Conservation (phyloP, 305 asterid species). For the Petunia hybrid region DNA sequence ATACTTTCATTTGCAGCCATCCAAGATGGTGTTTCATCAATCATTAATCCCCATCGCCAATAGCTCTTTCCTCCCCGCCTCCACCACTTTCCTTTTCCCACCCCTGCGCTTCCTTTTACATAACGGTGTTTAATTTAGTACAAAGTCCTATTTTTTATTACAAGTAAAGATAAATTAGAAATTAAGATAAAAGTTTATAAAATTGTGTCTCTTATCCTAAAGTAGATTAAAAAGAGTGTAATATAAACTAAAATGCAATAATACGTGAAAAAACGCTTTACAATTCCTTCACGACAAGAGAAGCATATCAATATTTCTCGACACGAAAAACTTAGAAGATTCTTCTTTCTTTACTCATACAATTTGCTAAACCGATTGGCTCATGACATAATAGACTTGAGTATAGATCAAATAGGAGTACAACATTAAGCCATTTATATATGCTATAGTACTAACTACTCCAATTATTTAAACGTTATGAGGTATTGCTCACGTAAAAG, state of each 20-base stretch:
- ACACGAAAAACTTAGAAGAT: not conserved
- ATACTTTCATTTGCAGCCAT: not conserved
- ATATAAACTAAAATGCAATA: too few species aligned
- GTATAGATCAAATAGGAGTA: not conserved
- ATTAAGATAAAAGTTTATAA: too few species aligned
- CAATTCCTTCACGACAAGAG: not conserved
- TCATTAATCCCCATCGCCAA: not conserved
- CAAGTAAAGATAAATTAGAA: too few species aligned
- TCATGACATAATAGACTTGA: not conserved
- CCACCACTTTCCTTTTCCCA: too few species aligned
- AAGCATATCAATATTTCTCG: conserved; percentile 15
- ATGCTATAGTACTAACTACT: not conserved
- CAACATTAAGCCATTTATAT: conserved; percentile 1
- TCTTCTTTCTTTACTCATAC: not conserved
- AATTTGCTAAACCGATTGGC: conserved; percentile 14
- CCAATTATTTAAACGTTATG: not conserved
- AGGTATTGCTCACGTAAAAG: not conserved
- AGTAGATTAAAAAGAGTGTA: too few species aligned
- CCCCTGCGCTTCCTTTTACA: too few species aligned
- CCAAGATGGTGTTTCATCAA: not conserved
- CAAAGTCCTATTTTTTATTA: too few species aligned
- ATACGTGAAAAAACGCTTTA: too few species aligned
- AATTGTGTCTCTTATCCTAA: too few species aligned
- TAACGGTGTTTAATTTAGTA: too few species aligned
- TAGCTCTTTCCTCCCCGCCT: too few species aligned